phyloP scores from a whole-genome alignment of 2,329 filamentous ascomycete genomes.

The Pseudocercospora ulei region DNA sequence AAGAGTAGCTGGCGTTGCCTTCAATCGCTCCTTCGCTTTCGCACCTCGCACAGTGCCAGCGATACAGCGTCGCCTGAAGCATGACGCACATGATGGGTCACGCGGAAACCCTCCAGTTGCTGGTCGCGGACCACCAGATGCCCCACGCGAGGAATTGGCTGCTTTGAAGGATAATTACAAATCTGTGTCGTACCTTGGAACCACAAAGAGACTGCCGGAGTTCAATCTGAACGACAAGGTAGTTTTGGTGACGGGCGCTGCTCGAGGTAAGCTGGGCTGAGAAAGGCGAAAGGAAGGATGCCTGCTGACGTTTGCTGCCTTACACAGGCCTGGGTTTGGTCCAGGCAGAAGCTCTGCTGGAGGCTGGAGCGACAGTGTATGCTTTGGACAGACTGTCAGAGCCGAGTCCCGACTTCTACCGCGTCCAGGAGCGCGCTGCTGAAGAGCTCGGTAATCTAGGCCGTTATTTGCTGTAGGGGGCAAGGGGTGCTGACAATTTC shows the following conservation, averaged over 20 bases:
- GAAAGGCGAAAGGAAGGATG: too few species aligned
- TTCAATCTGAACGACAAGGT: conserved; percentile 53
- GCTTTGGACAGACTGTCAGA: conserved; percentile 54
- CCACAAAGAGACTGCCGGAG: conserved; percentile 51
- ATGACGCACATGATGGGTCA: conserved; percentile 30
- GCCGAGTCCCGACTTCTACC: conserved; percentile 54
- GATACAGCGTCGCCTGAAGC: conserved; percentile 22
- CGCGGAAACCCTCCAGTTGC: conserved; percentile 28
- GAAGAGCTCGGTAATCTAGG: conserved; percentile 49
- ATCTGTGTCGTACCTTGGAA: conserved; percentile 32
- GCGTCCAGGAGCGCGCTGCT: conserved; percentile 53
- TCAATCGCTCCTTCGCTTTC: conserved; percentile 12
- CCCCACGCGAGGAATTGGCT: conserved; percentile 30
- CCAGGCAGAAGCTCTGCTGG: conserved; percentile 61
- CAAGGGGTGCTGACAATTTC: background rate
- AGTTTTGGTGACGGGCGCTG: conserved; percentile 36
- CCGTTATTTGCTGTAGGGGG: background rate
- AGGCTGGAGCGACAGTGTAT: conserved; percentile 65
- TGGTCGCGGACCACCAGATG: conserved; percentile 27
- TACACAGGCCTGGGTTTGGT: conserved; percentile 62
- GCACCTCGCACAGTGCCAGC: conserved; percentile 12
- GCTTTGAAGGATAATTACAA: conserved; percentile 29
- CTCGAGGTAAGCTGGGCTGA: too few species aligned
- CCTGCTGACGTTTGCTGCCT: conserved; percentile 63
- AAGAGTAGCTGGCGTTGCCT: background rate